These are phyloP conservation scores for Anthoceros angustus DNA, from an alignment of 225 moss, liverwort and hornwort genomes.

Conservation along the genomic window DNA sequence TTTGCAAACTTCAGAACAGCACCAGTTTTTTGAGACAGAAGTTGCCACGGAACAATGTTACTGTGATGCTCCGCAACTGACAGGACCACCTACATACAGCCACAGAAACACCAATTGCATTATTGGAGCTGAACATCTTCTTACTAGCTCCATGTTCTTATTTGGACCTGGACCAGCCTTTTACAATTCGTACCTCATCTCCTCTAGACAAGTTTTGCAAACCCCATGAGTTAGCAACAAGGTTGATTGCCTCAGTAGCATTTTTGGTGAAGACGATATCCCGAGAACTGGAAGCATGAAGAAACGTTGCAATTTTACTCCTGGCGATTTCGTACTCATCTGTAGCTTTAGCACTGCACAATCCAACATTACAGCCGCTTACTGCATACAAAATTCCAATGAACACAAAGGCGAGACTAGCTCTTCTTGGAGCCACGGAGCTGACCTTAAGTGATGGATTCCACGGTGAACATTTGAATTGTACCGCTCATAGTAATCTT, in stretches of 20 bases:
- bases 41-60: conserved; percentile 83
- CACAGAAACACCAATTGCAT: not conserved
- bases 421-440: not conserved
- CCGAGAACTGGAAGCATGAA: conserved; percentile 64
- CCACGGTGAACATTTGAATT: conserved; percentile 95
- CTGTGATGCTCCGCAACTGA: conserved; percentile 85
- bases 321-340: conserved; percentile 74
- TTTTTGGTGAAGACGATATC: conserved; percentile 79
- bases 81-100: conserved; percentile 41
- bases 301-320: conserved; percentile 57
- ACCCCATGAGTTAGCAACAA: conserved; percentile 77
- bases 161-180: not conserved
- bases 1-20: conserved; percentile 56
- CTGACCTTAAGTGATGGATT: conserved; percentile 70
- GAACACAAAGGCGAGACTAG: not conserved
- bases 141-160: not conserved
- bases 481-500: conserved; percentile 61
- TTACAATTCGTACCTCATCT: conserved; percentile 45
- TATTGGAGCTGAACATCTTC: not conserved
- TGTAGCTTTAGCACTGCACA: conserved; percentile 70
- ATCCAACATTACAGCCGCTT: not conserved
- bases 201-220: conserved; percentile 53
- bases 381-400: conserved; percentile 4
- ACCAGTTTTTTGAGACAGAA: conserved; percentile 48
- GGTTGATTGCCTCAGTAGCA: conserved; percentile 88